Evolutionary conservation across 2,329 filamentous ascomycete species (phyloP).

Genomic region (Aspergillus fumigatiaffinis): DNA sequence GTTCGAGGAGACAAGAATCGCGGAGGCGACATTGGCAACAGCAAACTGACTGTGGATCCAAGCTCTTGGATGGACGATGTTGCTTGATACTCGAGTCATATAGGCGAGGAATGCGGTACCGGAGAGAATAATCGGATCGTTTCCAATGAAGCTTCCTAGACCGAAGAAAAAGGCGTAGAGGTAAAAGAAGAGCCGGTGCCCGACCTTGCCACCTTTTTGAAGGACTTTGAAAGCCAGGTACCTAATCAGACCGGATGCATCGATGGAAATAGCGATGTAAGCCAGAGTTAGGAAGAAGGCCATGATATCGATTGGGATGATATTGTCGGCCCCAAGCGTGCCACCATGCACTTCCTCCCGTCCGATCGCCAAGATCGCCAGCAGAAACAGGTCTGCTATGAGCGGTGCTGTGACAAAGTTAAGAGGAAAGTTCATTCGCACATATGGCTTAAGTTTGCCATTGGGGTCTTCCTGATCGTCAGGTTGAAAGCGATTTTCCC

Average conservation of each 20-base stretch:
- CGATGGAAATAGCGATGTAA: constrained; percentile 74
- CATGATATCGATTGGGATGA: constrained; percentile 70
- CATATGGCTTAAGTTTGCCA: constrained; percentile 37
- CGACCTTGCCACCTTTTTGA: constrained; percentile 62
- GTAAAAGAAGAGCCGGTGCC: constrained; percentile 66
- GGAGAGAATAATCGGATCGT: constrained; percentile 70
- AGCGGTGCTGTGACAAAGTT: constrained; percentile 69
- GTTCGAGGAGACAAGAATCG: constrained; percentile 73
- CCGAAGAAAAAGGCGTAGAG: constrained; percentile 69
- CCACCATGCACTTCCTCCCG: constrained; percentile 64
- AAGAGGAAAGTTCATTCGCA: constrained; percentile 58
- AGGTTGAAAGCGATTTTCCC: constrained; percentile 21
- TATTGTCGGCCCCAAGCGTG: constrained; percentile 62
- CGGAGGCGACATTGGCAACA: constrained; percentile 68
- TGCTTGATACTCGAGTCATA: constrained; percentile 71
- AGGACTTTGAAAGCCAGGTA: constrained; percentile 68
- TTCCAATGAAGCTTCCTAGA: constrained; percentile 66
- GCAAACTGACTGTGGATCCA: constrained; percentile 73
- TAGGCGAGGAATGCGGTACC: constrained; percentile 72
- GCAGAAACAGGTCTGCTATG: constrained; percentile 66
- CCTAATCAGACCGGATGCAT: constrained; percentile 68
- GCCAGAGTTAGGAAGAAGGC: constrained; percentile 69
- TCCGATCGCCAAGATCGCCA: constrained; percentile 66
- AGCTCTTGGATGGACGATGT: constrained; percentile 65
- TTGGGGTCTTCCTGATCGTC: constrained; percentile 8